phyloP scores from a whole-genome alignment of 257 asterid genomes.

The Leonotis leonurus region DNA sequence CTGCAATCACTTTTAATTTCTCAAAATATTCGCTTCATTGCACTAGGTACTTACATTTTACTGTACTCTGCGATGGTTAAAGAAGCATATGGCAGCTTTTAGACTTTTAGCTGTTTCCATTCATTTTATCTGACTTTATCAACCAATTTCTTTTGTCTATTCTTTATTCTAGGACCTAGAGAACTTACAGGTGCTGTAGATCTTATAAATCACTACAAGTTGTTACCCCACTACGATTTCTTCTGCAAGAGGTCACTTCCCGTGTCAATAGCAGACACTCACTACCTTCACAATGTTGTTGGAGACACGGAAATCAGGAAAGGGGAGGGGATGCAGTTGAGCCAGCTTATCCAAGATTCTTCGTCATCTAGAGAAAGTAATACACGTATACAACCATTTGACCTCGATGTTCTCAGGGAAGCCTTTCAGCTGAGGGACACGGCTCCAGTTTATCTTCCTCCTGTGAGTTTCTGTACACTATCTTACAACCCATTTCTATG shows the following conservation, averaged over 20 bases:
- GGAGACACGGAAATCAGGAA: slow-evolving; percentile 92
- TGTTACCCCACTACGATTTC: slow-evolving; percentile 82
- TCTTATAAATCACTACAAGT: slow-evolving; percentile 75
- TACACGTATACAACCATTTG: slow-evolving; percentile 69
- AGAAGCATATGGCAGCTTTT: slow-evolving; percentile 9
- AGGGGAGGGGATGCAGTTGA: slow-evolving; percentile 92
- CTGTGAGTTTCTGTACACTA: slow-evolving; percentile 48
- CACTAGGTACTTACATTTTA: neutral
- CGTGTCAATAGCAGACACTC: slow-evolving; percentile 71
- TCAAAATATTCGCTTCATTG: slow-evolving; percentile 4
- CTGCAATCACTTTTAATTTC: neutral
- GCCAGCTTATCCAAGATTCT: slow-evolving; percentile 64
- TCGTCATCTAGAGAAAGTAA: slow-evolving; percentile 55
- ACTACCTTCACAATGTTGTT: slow-evolving; percentile 87
- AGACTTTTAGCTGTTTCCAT: neutral
- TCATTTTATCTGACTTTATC: slow-evolving; percentile 5
- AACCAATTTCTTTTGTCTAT: slow-evolving; percentile 20
- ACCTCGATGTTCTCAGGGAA: slow-evolving; percentile 60
- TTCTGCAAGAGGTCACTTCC: slow-evolving; percentile 95
- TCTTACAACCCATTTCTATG: slow-evolving; percentile 11
- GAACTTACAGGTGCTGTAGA: slow-evolving; percentile 95
- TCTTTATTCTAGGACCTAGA: slow-evolving; percentile 61
- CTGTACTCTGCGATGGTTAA: neutral
- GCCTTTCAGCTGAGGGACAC: slow-evolving; percentile 89
- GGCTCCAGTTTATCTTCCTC: slow-evolving; percentile 62